These are phyloP conservation scores for Entomortierella chlamydospora DNA, from an alignment of 192 early-diverging fungal species.

Conservation along the genomic window DNA sequence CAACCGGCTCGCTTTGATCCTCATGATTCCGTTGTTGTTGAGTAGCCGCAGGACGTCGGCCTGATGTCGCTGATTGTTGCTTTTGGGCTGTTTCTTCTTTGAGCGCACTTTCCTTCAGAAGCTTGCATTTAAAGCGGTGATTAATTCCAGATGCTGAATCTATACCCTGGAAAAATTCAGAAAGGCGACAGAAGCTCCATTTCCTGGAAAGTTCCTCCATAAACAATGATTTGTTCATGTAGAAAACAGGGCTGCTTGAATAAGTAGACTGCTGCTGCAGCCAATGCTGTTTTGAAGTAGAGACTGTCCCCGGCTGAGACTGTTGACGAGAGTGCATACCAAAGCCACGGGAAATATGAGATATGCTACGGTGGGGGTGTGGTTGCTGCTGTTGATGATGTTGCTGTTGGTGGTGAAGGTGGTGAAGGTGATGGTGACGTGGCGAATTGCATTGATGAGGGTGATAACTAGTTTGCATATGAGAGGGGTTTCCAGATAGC, in stretches of 20 bases:
- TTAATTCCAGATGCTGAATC: slow-evolving; percentile 40
- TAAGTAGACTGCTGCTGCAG: slow-evolving; percentile 27
- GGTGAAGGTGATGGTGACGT: slow-evolving; percentile 19
- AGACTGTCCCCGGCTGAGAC: slow-evolving; percentile 33
- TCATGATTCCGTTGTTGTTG: no score
- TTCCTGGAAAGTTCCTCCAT: slow-evolving; percentile 51
- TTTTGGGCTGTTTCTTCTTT: slow-evolving; percentile 35
- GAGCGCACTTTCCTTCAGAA: slow-evolving; percentile 42
- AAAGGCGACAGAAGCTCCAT: slow-evolving; percentile 54
- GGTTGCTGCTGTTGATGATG: slow-evolving; percentile 26
- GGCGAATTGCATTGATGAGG: slow-evolving; percentile 32
- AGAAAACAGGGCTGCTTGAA: slow-evolving; percentile 31
- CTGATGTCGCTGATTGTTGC: slow-evolving; percentile 1
- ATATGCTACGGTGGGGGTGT: background rate
- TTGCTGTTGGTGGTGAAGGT: slow-evolving; percentile 6
- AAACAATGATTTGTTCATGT: slow-evolving; percentile 51
- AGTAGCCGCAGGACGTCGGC: no score
- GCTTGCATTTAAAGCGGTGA: slow-evolving; percentile 49
- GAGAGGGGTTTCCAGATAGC: slow-evolving; percentile 19
- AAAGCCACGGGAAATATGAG: slow-evolving; percentile 1
- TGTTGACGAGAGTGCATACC: slow-evolving; percentile 24
- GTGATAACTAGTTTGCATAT: slow-evolving; percentile 21
- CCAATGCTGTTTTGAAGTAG: slow-evolving; percentile 43
- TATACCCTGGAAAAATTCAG: slow-evolving; percentile 50
- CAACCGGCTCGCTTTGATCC: background rate